Base-by-base conservation (phyloP, 2,329 filamentous ascomycete genomes). In the Chaetomiaceae sp. region DNA sequence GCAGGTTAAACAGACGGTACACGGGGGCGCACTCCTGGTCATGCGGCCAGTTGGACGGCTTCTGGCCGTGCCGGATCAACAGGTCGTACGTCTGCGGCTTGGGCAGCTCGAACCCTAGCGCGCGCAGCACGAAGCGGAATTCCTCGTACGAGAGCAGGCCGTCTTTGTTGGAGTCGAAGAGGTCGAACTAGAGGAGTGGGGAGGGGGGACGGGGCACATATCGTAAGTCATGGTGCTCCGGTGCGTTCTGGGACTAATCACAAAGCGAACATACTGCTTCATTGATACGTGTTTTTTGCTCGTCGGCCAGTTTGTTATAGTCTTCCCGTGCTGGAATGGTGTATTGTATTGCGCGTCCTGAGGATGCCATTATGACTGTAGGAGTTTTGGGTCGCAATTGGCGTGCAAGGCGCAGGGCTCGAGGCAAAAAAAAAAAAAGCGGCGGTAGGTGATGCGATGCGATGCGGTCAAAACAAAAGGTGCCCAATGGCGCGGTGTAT, bases 161-260 rank as follows among this genome's bases (percentile, higher is more conserved):
- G 74, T 97, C 91, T 69, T 95, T 92, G 77, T 97, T 92, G 66
- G 96, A 87, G 70, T 97, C 94, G 78, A 99, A 97, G 60, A 97
- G 84, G 57, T 86, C 85, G 72, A 97, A 97, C 87, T 95, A 37
- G 16, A 6, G 38, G 40, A 11, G 14, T 42, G 14, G 14, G n/a
- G 21, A 7, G 29, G 6, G 41, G 27, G 33, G 3, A 4, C 5
- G 11, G 29, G 1, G 29, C 18, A n/a, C 5, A 18, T 36, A 36
- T n/a, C 8, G 33, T 7, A 36, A 36, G 33, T 5, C 8, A 38
- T 25, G 33, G 11, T n/a, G n/a, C n/a, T n/a, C n/a, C n/a, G n/a
- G n/a, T n/a, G n/a, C n/a, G n/a, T n/a, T n/a, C n/a, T n/a, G n/a
- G n/a, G n/a, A n/a, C n/a, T n/a, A n/a, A n/a, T n/a, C n/a, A n/a